Evolutionary conservation across 140 eudicot genomes (phyloP).

Genomic region (Ambrosia hybrid): DNA sequence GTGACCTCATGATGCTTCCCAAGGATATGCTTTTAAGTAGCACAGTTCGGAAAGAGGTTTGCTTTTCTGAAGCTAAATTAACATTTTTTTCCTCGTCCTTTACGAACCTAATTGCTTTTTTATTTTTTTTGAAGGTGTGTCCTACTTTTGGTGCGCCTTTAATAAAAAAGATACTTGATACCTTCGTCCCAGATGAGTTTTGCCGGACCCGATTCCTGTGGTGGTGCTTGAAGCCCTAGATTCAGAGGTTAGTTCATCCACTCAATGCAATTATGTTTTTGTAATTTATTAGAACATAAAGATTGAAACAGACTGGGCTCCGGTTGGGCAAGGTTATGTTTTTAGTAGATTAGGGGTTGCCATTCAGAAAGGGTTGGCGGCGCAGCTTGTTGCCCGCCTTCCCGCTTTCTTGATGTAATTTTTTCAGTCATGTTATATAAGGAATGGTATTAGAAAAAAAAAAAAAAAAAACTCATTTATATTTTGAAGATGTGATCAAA

Average conservation of each 20-base stretch:
- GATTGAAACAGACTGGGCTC: not conserved
- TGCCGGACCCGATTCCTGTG: slow-evolving; percentile 75
- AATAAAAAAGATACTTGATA: slow-evolving; percentile 63
- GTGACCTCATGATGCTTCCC: slow-evolving; percentile 99
- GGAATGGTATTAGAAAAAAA: too few species aligned
- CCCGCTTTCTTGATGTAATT: too few species aligned
- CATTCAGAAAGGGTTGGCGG: too few species aligned
- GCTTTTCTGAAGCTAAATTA: not conserved
- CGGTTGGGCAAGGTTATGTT: too few species aligned
- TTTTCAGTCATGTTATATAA: too few species aligned
- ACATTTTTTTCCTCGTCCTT: not conserved
- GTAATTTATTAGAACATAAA: not conserved
- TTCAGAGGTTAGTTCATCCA: slow-evolving; percentile 62
- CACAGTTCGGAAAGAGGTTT: slow-evolving; percentile 81
- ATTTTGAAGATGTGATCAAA: too few species aligned
- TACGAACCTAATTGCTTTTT: not conserved
- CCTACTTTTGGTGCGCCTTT: slow-evolving; percentile 71
- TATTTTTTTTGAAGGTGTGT: slow-evolving; percentile 57
- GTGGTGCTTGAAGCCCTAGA: slow-evolving; percentile 68
- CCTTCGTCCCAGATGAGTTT: slow-evolving; percentile 87
- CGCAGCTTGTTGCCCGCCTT: too few species aligned
- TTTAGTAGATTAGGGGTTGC: too few species aligned
- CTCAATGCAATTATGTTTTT: not conserved
- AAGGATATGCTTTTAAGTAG: slow-evolving; percentile 83
- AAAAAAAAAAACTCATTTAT: not conserved